Evolutionary conservation across 352 stramenopile species (phyloP), one percentile per base, ranked within the genome.

Genomic region (Globisporangium ultimum): DNA sequence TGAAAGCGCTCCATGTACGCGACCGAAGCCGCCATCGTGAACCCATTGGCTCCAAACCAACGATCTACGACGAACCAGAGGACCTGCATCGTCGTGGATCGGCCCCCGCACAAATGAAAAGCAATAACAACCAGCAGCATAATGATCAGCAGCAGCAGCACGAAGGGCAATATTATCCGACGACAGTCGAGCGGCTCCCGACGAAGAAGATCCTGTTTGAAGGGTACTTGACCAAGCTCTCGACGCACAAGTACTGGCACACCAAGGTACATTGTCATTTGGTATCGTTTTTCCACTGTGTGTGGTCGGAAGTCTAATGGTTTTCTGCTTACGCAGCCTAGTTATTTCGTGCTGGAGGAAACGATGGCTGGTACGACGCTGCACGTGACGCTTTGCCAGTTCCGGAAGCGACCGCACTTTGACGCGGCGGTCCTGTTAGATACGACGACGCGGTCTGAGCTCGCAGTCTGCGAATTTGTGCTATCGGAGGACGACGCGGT

Each of bases 271-370:
- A 43, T 52, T 6, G 15, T 32, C 53, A 14, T 21, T 8, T 15
- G 24, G 17, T 1, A 22, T 41, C 21, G 3, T 47, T 14, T 41
- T 36, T 5, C 28, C 28, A 28, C 5, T 45, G 11, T 43, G 18
- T 40, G 8, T 41, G 1, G 14, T 47, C 50, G 40, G 34, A 13
- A 28, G 18, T 15, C 5, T 40, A 21, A 4, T 4, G 28, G 28
- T 11, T 42, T 3, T 49, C 14, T 54, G 14, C 22, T 40, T n/a
- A 28, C 40, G 1, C 43, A 69, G 55, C 68, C 71, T 7, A 73
- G 48, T 8, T 90, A 87, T 52, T 90, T 87, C 53, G 68, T 87
- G 32, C 55, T 92, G 54, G 76, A 79, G 40, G 66, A 85, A 52
- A 56, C 46, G 6, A 10, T 52, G 6, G 61, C 55, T 24, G 53